Conservation (phyloP, 2,329 filamentous ascomycete species). For the Sarocladium oryzae region DNA sequence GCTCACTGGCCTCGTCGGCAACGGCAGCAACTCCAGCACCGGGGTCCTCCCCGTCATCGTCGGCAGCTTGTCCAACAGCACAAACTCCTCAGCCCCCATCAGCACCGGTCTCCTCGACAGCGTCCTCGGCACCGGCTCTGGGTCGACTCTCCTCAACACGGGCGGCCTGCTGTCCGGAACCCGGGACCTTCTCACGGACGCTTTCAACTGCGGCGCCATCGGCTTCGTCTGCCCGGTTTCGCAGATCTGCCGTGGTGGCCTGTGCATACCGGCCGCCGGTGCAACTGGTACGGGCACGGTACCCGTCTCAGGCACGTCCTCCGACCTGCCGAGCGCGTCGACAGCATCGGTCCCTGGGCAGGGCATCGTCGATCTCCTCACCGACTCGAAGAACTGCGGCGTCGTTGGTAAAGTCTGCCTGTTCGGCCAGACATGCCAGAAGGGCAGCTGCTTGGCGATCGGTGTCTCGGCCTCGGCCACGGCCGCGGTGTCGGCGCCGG, state of each 20-base stretch:
- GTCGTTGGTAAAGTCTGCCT: background rate
- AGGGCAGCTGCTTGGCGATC: background rate
- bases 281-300: slow-evolving; percentile 2
- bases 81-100: slow-evolving; percentile 27
- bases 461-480: background rate
- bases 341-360: slow-evolving; percentile 39
- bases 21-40: slow-evolving; percentile 23
- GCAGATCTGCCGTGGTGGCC: slow-evolving; percentile 1
- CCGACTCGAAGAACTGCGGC: background rate
- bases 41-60: slow-evolving; percentile 40
- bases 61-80: slow-evolving; percentile 31
- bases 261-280: background rate
- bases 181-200: background rate
- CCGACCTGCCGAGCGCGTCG: background rate
- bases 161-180: slow-evolving; percentile 5
- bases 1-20: slow-evolving; percentile 2
- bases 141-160: background rate
- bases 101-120: slow-evolving; percentile 23
- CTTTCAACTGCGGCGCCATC: slow-evolving; percentile 4
- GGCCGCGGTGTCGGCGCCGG: background rate
- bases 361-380: slow-evolving; percentile 1
- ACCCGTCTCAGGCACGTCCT: background rate
- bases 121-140: background rate
- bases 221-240: background rate
- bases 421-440: slow-evolving; percentile 2